Percentiles rank a stretch among this genome's conserved stretches.
phyloP scores from a whole-genome alignment of 495 filamentous ascomycete genomes.

The Hyaloscypha bicolor region DNA sequence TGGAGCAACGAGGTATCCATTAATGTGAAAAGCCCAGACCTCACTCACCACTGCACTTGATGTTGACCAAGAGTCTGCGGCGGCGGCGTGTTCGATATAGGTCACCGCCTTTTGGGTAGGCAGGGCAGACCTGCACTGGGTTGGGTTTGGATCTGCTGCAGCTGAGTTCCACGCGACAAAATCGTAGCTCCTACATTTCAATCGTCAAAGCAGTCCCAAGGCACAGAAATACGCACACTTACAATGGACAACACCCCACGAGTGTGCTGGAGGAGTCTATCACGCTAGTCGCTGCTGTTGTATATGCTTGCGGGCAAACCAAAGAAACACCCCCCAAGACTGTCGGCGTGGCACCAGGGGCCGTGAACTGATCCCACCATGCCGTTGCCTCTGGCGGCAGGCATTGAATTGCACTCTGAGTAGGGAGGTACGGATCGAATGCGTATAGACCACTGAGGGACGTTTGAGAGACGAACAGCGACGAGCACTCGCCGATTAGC shows the following conservation, averaged over 20 bases:
- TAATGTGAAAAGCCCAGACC: conserved; percentile 27
- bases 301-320: conserved; percentile 37
- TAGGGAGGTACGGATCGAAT: conserved; percentile 4
- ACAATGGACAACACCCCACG: conserved; percentile 38
- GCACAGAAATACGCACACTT: conserved; percentile 8
- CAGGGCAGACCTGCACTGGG: conserved; percentile 7
- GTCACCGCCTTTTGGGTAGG: background rate
- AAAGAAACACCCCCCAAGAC: conserved; percentile 22
- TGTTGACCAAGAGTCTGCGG: background rate
- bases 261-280: conserved; percentile 31
- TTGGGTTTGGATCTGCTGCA: background rate
- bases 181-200: conserved; percentile 5
- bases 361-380: conserved; percentile 32
- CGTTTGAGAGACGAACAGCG: conserved; percentile 2
- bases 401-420: conserved; percentile 17
- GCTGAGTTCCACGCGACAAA: conserved; percentile 11
- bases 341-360: conserved; percentile 17
- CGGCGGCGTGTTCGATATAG: background rate
- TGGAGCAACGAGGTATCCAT: conserved; percentile 32
- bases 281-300: conserved; percentile 31
- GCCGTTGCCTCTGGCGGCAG: conserved; percentile 34
- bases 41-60: background rate
- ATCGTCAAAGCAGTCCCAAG: background rate
- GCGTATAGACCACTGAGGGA: background rate
- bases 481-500: background rate